These are phyloP conservation scores for Scytalidium sp. DNA, from an alignment of 2,329 filamentous ascomycete genomes.

Conservation along the genomic window DNA sequence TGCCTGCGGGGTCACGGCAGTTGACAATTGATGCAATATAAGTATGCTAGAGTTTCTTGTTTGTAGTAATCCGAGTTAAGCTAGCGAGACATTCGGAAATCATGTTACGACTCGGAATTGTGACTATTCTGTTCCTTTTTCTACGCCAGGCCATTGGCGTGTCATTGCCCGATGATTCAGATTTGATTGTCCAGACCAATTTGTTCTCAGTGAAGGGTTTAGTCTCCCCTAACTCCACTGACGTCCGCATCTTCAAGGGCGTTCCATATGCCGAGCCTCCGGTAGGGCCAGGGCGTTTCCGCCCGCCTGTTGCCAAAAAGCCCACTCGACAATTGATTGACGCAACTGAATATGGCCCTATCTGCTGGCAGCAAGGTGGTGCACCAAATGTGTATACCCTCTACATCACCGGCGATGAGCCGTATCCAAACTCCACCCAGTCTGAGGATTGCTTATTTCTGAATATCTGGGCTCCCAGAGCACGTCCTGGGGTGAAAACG, in stretches of 20 bases:
- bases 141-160: neutral
- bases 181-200: neutral
- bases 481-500: slow-evolving; percentile 9
- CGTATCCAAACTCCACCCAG: slow-evolving; percentile 2
- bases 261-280: slow-evolving; percentile 36
- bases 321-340: slow-evolving; percentile 7
- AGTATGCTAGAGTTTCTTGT: neutral
- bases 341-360: slow-evolving; percentile 15
- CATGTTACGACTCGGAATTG: neutral
- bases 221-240: neutral
- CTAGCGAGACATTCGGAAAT: neutral
- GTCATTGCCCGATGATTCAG: neutral
- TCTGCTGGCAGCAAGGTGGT: slow-evolving; percentile 13
- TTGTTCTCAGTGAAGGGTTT: neutral
- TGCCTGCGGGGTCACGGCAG: neutral
- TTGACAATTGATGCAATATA: neutral
- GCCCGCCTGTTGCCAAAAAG: slow-evolving; percentile 20
- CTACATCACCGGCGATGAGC: slow-evolving; percentile 9
- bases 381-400: slow-evolving; percentile 10
- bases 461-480: slow-evolving; percentile 31
- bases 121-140: neutral
- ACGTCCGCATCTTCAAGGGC: slow-evolving; percentile 30
- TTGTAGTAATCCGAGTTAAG: neutral
- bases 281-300: slow-evolving; percentile 32
- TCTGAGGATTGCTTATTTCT: slow-evolving; percentile 34